These are phyloP conservation scores for Pythium guiyangense DNA, from an alignment of 352 stramenopile genomes.

Conservation along the genomic window DNA sequence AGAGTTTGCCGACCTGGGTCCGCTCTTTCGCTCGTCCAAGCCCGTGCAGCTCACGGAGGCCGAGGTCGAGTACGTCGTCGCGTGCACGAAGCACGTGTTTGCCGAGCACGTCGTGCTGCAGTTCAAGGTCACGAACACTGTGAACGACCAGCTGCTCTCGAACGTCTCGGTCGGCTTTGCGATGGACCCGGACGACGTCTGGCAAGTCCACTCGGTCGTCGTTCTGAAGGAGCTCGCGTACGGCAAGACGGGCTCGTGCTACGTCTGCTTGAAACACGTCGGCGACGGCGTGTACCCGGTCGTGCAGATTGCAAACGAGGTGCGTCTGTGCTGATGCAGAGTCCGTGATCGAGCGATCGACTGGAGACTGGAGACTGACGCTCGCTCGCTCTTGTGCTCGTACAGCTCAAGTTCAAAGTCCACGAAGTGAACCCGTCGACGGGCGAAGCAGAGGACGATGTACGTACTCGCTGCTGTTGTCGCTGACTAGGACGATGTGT, in stretches of 20 bases:
- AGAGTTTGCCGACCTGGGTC: conserved; percentile 91
- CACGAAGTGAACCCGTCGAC: conserved; percentile 94
- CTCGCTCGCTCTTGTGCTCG: background rate
- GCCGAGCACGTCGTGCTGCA: conserved; percentile 94
- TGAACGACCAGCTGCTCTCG: conserved; percentile 96
- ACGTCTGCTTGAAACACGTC: conserved; percentile 90
- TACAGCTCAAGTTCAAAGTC: conserved; percentile 92
- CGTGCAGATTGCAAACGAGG: conserved; percentile 92
- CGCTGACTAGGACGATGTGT: conserved; percentile 3
- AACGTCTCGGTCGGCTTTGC: conserved; percentile 93
- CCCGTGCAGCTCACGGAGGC: conserved; percentile 93
- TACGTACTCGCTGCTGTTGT: conserved; percentile 16
- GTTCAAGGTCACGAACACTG: conserved; percentile 98
- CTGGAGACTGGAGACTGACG: background rate
- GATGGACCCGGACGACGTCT: conserved; percentile 90
- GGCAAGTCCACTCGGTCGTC: conserved; percentile 89
- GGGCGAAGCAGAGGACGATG: conserved; percentile 84
- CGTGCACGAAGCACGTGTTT: conserved; percentile 97
- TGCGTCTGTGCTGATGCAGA: conserved; percentile 16
- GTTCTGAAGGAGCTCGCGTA: conserved; percentile 88
- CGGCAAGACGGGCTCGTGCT: conserved; percentile 92
- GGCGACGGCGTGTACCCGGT: conserved; percentile 69
- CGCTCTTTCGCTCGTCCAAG: conserved; percentile 91
- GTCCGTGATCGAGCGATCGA: background rate
- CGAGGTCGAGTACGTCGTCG: conserved; percentile 98